Base-by-base conservation (phyloP, 2,329 filamentous ascomycete genomes). In the Gremmenia infestans region DNA sequence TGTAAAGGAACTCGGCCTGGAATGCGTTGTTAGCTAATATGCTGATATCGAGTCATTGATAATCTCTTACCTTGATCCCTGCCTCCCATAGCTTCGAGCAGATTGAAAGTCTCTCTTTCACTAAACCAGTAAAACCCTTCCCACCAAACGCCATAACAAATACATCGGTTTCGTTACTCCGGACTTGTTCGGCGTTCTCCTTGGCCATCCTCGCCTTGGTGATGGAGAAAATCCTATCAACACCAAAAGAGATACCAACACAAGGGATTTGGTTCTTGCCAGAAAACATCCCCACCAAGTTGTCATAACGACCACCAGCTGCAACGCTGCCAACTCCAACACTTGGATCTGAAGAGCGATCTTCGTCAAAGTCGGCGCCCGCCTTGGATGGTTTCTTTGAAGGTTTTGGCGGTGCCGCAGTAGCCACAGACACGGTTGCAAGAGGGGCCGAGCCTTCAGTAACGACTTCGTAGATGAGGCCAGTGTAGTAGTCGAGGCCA, bases 111-210 rank as follows among this genome's bases (percentile, higher is more conserved):
- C 93, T 87, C 77, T 97, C 88, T 63, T 85, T 84, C 53, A 96
- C 74, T 61, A 95, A 78, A 47, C 90, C 91, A 15, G 81, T 87
- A 72, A 92, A 93, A 19, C 86, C 88, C 73, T 92, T 93, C 52
- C 89, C 88, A 53, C 91, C 92, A 68, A 97, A 91, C 0, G 91
- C 91, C 91, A 97, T 97, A 67, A 97, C 88, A 73, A 85, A 97
- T 47, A 92, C 91, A 68, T 97, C 92, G 2, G 92, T 87, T 65
- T 94, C 88, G 67, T 86, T 91, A 61, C 80, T 79, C 60, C 88
- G 78, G 52, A 85, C 74, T 32, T 74, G 64, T 19, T 78, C 72
- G n/a, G 74, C 72, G 53, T 76, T 79, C 56, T 83, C 81, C 55
- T 80, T 81, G 59, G 82, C 83, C 70, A 90, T 80, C 49, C 86